These are phyloP conservation scores for Quercus wislizeni DNA, from an alignment of 306 rosid species.

Conservation along the genomic window DNA sequence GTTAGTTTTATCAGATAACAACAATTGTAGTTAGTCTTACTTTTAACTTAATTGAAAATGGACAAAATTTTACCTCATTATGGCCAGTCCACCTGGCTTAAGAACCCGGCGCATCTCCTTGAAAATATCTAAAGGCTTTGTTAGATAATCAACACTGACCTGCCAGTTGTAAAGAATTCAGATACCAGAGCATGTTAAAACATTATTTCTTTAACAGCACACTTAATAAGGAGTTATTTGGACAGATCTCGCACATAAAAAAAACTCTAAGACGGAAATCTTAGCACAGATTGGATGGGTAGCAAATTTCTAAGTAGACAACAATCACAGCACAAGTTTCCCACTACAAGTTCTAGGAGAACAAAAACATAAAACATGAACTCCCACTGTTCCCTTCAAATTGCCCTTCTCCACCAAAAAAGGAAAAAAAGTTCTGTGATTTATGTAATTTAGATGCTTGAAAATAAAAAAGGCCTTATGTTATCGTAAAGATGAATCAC, in stretches of 20 bases:
- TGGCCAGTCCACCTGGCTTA: conserved; percentile 79
- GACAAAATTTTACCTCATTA: conserved; percentile 56
- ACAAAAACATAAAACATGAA: background rate
- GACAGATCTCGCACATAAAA: background rate
- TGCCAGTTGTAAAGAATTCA: conserved; percentile 32
- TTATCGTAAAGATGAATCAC: background rate
- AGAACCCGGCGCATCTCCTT: conserved; percentile 66
- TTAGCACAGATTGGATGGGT: background rate
- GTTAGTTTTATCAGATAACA: background rate
- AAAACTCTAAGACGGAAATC: background rate
- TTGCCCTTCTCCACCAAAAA: background rate
- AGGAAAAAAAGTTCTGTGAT: background rate
- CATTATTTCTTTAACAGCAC: background rate
- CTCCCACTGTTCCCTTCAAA: too few species aligned
- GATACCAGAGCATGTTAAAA: background rate
- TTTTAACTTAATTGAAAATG: background rate
- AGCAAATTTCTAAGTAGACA: background rate
- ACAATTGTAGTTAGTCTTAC: background rate
- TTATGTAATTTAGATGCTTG: background rate
- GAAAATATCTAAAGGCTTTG: conserved; percentile 72
- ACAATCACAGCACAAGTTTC: background rate
- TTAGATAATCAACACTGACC: conserved; percentile 84
- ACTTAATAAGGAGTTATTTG: background rate
- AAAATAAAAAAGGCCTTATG: background rate
- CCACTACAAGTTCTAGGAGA: background rate